Conservation (phyloP, 2,329 filamentous ascomycete genomes). For the Hyphodiscus sp. region DNA sequence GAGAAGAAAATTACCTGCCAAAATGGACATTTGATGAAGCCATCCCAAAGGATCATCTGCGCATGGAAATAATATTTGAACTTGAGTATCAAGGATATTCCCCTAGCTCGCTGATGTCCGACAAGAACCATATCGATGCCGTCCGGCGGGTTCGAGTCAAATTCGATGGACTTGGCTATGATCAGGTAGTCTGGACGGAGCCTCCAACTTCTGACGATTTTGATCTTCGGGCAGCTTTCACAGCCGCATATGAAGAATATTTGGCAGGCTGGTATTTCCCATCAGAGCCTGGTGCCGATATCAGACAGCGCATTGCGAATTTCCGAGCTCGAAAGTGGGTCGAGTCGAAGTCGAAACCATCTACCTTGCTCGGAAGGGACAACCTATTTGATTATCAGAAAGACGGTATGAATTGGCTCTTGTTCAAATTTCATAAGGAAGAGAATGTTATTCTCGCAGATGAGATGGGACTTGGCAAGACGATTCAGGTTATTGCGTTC, state of each 20-base stretch:
- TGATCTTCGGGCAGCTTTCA: slow-evolving; percentile 72
- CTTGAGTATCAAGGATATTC: slow-evolving; percentile 56
- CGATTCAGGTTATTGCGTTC: slow-evolving; percentile 83
- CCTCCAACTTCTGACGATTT: slow-evolving; percentile 59
- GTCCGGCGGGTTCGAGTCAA: slow-evolving; percentile 77
- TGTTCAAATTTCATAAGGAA: slow-evolving; percentile 77
- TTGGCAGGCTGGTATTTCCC: slow-evolving; percentile 69
- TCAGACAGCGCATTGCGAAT: slow-evolving; percentile 62
- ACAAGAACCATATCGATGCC: slow-evolving; percentile 64
- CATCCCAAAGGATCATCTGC: slow-evolving; percentile 78
- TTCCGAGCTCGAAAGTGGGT: slow-evolving; percentile 59
- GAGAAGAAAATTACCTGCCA: slow-evolving; percentile 54
- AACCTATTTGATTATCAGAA: slow-evolving; percentile 84
- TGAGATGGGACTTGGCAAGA: slow-evolving; percentile 98
- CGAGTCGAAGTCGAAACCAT: slow-evolving; percentile 66
- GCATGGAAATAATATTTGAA: slow-evolving; percentile 82
- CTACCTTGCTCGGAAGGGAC: slow-evolving; percentile 66
- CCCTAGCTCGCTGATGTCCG: slow-evolving; percentile 57
- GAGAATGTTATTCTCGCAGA: slow-evolving; percentile 90
- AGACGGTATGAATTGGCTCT: slow-evolving; percentile 90
- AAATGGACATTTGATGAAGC: slow-evolving; percentile 70
- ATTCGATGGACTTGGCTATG: slow-evolving; percentile 86
- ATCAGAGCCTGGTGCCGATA: slow-evolving; percentile 45
- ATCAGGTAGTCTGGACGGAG: slow-evolving; percentile 84
- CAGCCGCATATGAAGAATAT: slow-evolving; percentile 79